Percentiles rank a stretch among this genome's conserved stretches.
Evolutionary conservation across 805 yeast species (phyloP).

Genomic region (Wickerhamiella musiphila): DNA sequence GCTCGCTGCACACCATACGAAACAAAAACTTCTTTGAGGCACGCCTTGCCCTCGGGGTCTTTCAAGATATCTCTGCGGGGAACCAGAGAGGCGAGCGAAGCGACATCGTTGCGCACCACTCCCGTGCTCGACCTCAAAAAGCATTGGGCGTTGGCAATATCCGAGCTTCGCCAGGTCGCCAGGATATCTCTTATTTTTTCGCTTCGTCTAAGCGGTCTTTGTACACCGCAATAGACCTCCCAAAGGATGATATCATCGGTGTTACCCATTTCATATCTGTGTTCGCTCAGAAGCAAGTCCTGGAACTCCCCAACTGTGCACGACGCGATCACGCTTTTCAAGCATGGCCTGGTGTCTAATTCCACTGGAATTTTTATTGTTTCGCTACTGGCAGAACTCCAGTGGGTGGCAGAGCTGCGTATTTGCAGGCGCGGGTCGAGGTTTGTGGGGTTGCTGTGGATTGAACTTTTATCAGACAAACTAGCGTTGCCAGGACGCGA

Average conservation of each 20-base stretch:
- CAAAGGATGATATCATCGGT: conserved; percentile 16
- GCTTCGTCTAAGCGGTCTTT: conserved; percentile 16
- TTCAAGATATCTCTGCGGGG: conserved; percentile 20
- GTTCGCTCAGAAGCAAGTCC: conserved; percentile 14
- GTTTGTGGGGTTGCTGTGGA: too few species aligned
- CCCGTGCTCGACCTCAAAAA: conserved; percentile 13
- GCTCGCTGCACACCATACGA: conserved; percentile 6
- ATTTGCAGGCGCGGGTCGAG: too few species aligned
- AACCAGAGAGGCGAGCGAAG: conserved; percentile 18
- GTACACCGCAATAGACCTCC: conserved; percentile 16
- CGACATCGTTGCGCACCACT: conserved; percentile 11
- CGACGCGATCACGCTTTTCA: conserved; percentile 6
- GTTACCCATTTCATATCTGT: conserved; percentile 13
- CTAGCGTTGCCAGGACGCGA: background rate
- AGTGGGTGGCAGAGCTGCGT: too few species aligned
- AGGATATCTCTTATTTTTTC: conserved; percentile 14
- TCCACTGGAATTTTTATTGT: conserved; percentile 7
- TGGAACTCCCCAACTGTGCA: conserved; percentile 10
- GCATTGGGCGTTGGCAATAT: too few species aligned
- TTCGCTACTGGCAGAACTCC: too few species aligned
- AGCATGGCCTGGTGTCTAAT: conserved; percentile 16
- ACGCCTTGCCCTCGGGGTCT: conserved; percentile 10
- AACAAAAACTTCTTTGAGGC: conserved; percentile 10
- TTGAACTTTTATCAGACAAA: too few species aligned
- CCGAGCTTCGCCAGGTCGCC: conserved; percentile 10